Percentiles rank a stretch among this genome's conserved stretches.
These are phyloP conservation scores for Amylocystis lapponica DNA, from an alignment of 768 basidiomycete species.

Conservation along the genomic window DNA sequence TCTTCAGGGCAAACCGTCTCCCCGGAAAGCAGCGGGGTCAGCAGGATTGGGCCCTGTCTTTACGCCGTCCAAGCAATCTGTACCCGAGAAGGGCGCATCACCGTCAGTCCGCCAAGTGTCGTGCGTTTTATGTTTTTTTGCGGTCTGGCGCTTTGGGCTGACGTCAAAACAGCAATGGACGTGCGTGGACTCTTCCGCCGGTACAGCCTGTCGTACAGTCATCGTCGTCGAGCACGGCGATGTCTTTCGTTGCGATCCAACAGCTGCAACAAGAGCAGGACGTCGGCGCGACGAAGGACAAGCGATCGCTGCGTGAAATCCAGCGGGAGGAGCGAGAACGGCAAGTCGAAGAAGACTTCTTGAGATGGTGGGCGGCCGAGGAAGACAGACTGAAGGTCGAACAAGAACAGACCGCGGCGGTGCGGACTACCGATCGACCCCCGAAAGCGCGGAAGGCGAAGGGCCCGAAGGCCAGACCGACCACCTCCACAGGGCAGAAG, in stretches of 20 bases:
- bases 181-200: conserved; percentile 63
- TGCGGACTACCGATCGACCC: background rate
- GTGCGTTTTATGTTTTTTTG: conserved; percentile 32
- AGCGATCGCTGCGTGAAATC: conserved; percentile 70
- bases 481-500: too few relatives aligned
- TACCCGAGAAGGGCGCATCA: conserved; percentile 19
- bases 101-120: conserved; percentile 38
- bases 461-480: conserved; percentile 1
- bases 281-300: conserved; percentile 37
- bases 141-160: background rate
- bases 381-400: conserved; percentile 64
- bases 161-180: conserved; percentile 33
- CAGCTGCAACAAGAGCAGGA: conserved; percentile 61
- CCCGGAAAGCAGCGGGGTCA: conserved; percentile 19
- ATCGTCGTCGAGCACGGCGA: conserved; percentile 21
- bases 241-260: conserved; percentile 85
- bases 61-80: conserved; percentile 47
- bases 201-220: conserved; percentile 39
- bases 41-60: conserved; percentile 59
- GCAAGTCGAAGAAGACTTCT: conserved; percentile 70
- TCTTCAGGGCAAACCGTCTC: too few relatives aligned
- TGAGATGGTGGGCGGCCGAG: conserved; percentile 87
- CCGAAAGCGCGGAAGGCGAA: conserved; percentile 7
- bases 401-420: conserved; percentile 18
- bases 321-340: conserved; percentile 75